Conservation (phyloP, 495 filamentous ascomycete species). For the Terfezia boudieri region DNA sequence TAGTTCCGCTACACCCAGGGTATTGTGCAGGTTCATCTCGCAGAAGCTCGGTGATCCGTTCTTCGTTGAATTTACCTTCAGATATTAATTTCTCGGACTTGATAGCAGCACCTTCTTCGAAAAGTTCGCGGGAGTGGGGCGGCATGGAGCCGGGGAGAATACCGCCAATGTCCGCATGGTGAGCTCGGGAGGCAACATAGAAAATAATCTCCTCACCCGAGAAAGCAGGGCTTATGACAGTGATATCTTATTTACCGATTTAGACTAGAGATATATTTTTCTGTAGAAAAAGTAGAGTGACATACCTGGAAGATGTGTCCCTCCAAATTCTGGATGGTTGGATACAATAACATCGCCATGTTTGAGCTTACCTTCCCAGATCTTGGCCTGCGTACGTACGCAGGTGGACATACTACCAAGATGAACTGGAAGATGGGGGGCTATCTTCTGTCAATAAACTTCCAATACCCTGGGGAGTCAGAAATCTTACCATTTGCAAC, state of each 20-base stretch:
- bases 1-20: conserved; percentile 68
- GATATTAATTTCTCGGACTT: conserved; percentile 86
- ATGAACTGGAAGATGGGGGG: conserved; percentile 86
- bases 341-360: conserved; percentile 86
- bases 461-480: neutral
- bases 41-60: conserved; percentile 62
- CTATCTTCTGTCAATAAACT: conserved; percentile 12
- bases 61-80: conserved; percentile 72
- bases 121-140: conserved; percentile 77
- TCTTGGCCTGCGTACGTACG: conserved; percentile 74
- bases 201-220: conserved; percentile 74
- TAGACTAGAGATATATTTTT: neutral
- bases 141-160: conserved; percentile 95
- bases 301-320: conserved; percentile 33
- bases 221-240: conserved; percentile 84
- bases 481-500: conserved; percentile 53
- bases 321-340: conserved; percentile 88
- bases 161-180: conserved; percentile 93
- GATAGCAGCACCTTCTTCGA: conserved; percentile 84
- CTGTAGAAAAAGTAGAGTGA: neutral
- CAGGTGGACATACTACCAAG: conserved; percentile 89
- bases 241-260: conserved; percentile 46
- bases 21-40: conserved; percentile 65
- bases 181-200: conserved; percentile 85
- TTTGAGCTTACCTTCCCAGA: conserved; percentile 75